These are phyloP conservation scores for Backusella circina DNA, from an alignment of 192 early-diverging fungal species.

Conservation along the genomic window DNA sequence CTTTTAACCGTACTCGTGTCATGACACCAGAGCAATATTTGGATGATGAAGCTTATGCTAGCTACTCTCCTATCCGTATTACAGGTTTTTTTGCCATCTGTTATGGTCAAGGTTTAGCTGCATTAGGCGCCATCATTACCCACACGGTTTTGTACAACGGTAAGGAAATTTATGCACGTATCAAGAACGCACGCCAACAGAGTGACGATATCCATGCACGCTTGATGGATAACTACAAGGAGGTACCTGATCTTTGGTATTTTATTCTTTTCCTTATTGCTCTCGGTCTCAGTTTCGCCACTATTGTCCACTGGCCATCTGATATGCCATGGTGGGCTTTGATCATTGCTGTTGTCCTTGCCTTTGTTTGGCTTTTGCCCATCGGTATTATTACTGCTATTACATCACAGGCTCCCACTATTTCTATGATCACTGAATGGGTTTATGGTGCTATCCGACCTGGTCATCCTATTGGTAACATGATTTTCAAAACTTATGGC, in stretches of 20 bases:
- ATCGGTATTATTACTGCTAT: slow-evolving; percentile 64
- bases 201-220: slow-evolving; percentile 72
- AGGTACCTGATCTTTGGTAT: slow-evolving; percentile 83
- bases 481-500: slow-evolving; percentile 72
- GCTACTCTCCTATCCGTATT: slow-evolving; percentile 63
- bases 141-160: slow-evolving; percentile 66
- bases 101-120: slow-evolving; percentile 70
- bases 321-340: slow-evolving; percentile 64
- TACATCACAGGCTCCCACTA: slow-evolving; percentile 50
- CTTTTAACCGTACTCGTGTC: slow-evolving; percentile 54
- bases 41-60: slow-evolving; percentile 48
- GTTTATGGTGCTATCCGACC: slow-evolving; percentile 65
- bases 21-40: slow-evolving; percentile 50
- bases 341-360: slow-evolving; percentile 46
- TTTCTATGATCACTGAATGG: slow-evolving; percentile 66
- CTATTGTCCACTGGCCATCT: slow-evolving; percentile 41
- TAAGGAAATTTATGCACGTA: slow-evolving; percentile 55
- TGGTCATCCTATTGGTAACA: slow-evolving; percentile 56
- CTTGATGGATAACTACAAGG: slow-evolving; percentile 71
- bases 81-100: slow-evolving; percentile 61
- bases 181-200: slow-evolving; percentile 56
- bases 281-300: slow-evolving; percentile 47
- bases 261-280: slow-evolving; percentile 50
- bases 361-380: slow-evolving; percentile 54
- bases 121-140: slow-evolving; percentile 62